These are phyloP conservation scores for Amaranthus tricolor DNA, from an alignment of 179 eudicot genomes.

Conservation along the genomic window DNA sequence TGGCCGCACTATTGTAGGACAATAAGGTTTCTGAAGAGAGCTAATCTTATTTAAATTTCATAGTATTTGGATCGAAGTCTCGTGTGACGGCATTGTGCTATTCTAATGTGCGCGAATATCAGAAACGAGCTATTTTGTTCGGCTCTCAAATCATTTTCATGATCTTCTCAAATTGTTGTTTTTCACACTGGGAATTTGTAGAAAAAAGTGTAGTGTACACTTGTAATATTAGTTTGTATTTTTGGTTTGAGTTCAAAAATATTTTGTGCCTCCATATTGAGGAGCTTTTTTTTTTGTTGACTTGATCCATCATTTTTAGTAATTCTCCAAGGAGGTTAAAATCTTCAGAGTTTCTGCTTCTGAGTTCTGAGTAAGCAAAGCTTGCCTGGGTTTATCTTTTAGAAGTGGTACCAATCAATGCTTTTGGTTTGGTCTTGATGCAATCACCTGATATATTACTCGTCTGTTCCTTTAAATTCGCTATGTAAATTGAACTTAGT, in stretches of 20 bases:
- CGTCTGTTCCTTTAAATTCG: too few species aligned
- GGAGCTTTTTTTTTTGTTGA: constrained; percentile 11
- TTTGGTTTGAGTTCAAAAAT: not conserved
- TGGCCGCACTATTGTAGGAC: constrained; percentile 79
- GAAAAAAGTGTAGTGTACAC: constrained; percentile 20
- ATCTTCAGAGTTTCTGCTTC: not conserved
- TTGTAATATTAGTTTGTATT: not conserved
- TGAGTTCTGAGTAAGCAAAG: constrained; percentile 19
- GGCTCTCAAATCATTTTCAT: not conserved
- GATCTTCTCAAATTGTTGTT: not conserved
- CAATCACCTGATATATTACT: too few species aligned
- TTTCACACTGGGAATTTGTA: constrained; percentile 11
- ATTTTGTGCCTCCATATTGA: constrained; percentile 14
- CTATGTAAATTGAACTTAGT: too few species aligned
- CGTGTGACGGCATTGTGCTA: constrained; percentile 10
- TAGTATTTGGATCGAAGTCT: not conserved
- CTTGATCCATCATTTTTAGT: not conserved
- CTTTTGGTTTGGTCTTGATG: not conserved
- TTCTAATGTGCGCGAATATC: constrained; percentile 2
- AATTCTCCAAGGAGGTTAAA: not conserved
- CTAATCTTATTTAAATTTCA: constrained; percentile 53
- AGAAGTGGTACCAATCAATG: not conserved
- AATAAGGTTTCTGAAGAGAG: constrained; percentile 68
- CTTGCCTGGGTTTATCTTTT: not conserved
- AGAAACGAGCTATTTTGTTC: not conserved